Conservation (phyloP, 2,329 filamentous ascomycete species). For the Exserohilum turcica region DNA sequence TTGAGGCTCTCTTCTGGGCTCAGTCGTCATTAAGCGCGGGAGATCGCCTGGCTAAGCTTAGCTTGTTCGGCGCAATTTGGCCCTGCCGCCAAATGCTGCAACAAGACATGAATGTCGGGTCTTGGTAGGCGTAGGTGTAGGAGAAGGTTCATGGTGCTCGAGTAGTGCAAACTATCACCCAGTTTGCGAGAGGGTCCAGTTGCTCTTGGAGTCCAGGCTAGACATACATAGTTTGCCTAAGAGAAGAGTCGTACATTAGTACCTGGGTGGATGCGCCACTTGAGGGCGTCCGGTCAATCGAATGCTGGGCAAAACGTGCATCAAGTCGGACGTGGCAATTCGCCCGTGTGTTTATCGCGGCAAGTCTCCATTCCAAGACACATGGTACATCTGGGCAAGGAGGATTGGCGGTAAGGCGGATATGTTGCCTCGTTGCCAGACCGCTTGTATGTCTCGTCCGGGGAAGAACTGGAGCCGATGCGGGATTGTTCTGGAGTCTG, state of each 20-base stretch:
- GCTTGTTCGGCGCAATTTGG: neutral
- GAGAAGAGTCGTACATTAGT: neutral
- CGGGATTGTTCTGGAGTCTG: neutral
- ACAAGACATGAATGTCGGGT: neutral
- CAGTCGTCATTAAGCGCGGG: conserved; percentile 4
- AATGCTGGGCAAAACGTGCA: neutral
- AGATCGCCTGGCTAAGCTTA: conserved; percentile 9
- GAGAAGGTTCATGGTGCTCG: neutral
- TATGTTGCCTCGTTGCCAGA: neutral
- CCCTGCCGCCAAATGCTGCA: neutral
- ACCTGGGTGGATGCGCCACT: neutral
- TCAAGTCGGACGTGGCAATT: neutral
- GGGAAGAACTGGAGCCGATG: neutral
- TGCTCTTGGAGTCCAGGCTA: neutral
- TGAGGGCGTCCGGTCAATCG: neutral
- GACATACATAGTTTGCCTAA: neutral
- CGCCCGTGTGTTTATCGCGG: neutral
- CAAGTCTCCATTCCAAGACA: neutral
- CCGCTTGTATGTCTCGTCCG: neutral
- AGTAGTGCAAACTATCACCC: neutral
- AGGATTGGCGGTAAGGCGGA: neutral
- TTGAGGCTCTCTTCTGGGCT: conserved; percentile 1
- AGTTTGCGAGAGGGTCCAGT: too few relatives aligned
- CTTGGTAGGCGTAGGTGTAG: neutral
- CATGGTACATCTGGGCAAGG: neutral